A percentile compares a stretch with the other conserved stretches of the same genome.
phyloP scores from a whole-genome alignment of 352 stramenopile species.

The Globisporangium alternatum region DNA sequence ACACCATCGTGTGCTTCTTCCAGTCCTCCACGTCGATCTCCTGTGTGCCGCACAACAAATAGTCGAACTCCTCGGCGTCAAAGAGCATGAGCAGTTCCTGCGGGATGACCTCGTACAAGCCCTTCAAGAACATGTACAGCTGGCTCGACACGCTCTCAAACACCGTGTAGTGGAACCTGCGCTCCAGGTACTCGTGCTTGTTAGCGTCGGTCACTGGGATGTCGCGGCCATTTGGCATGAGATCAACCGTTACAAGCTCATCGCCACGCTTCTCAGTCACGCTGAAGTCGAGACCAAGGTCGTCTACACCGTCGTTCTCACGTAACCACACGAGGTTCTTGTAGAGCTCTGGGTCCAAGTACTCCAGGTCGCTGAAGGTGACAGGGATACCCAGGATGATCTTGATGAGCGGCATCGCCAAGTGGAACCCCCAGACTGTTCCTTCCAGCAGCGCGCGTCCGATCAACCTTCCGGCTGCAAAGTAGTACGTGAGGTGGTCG shows the following conservation, averaged over 20 bases:
- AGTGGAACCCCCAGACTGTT: conserved; percentile 90
- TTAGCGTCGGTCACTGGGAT: conserved; percentile 91
- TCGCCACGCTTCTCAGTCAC: conserved; percentile 20
- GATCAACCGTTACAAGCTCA: conserved; percentile 28
- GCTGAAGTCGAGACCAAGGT: conserved; percentile 43
- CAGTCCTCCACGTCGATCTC: conserved; percentile 97
- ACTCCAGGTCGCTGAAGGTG: conserved; percentile 67
- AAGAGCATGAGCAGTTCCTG: conserved; percentile 92
- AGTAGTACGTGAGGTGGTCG: conserved; percentile 65
- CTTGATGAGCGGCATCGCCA: conserved; percentile 95
- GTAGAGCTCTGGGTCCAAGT: conserved; percentile 41
- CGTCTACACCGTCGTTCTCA: conserved; percentile 30
- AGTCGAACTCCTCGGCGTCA: conserved; percentile 97
- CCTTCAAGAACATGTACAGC: conserved; percentile 78
- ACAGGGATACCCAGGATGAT: conserved; percentile 95
- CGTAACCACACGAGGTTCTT: conserved; percentile 53
- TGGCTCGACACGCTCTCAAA: conserved; percentile 83
- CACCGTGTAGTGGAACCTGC: conserved; percentile 88
- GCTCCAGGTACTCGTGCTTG: conserved; percentile 87
- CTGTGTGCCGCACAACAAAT: conserved; percentile 95
- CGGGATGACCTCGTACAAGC: conserved; percentile 92
- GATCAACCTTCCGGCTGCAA: conserved; percentile 54
- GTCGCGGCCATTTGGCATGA: conserved; percentile 34
- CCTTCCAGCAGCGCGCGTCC: conserved; percentile 78
- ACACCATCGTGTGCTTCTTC: conserved; percentile 83